Conservation (phyloP, 23 red algal species). For the Cyanidium caldarium region DNA sequence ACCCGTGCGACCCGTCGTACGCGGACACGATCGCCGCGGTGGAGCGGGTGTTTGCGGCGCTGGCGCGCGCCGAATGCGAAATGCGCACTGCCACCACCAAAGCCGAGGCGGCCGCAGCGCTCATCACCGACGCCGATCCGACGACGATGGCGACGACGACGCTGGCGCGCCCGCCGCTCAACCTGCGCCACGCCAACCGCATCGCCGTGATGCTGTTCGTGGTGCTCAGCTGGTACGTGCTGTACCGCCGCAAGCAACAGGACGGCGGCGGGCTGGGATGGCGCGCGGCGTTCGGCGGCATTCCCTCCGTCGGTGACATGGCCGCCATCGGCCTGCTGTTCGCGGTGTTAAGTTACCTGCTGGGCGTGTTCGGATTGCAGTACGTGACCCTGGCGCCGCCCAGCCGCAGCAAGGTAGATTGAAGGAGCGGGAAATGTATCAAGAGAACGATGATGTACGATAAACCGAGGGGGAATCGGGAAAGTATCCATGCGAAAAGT, state of each 20-base stretch:
- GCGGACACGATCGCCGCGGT: constrained; percentile 33
- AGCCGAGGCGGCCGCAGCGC: no score
- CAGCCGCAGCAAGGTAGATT: constrained; percentile 24
- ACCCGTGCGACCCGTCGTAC: constrained; percentile 56
- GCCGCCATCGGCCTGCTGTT: constrained; percentile 67
- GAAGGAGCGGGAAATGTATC: neutral
- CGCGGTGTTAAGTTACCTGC: constrained; percentile 72
- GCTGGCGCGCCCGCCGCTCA: constrained; percentile 37
- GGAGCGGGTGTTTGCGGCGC: constrained; percentile 30
- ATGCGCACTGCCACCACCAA: no score
- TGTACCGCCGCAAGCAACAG: constrained; percentile 56
- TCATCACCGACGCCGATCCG: neutral
- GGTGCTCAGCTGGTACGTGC: constrained; percentile 44
- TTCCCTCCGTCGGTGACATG: constrained; percentile 71
- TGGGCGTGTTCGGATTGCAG: constrained; percentile 85
- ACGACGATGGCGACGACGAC: neutral
- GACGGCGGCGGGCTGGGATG: constrained; percentile 70
- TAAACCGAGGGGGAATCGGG: no score
- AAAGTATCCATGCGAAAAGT: no score
- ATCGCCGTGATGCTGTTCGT: constrained; percentile 65
- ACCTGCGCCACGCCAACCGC: constrained; percentile 66
- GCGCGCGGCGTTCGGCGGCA: constrained; percentile 54
- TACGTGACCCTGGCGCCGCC: constrained; percentile 40
- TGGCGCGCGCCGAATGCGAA: neutral
- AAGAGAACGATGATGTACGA: no score